These are phyloP conservation scores for Moricandia arvensis DNA, from an alignment of 345 rosid genomes.

Conservation along the genomic window DNA sequence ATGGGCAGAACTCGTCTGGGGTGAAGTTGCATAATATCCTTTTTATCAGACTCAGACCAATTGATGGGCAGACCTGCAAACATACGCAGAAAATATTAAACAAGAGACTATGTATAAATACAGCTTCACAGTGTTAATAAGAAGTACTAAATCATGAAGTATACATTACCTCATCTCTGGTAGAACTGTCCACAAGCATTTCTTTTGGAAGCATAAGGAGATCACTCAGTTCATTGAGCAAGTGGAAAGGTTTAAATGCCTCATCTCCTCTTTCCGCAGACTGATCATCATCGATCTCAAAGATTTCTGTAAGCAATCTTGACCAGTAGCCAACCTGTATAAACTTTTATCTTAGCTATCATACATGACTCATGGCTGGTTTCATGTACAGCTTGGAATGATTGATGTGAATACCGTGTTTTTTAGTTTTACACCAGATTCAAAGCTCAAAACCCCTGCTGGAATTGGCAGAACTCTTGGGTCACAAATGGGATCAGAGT, in stretches of 20 bases:
- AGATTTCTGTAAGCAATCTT: constrained; percentile 70
- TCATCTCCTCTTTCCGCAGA: constrained; percentile 41
- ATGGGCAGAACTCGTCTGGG: constrained; percentile 94
- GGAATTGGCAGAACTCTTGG: constrained; percentile 91
- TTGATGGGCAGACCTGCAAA: constrained; percentile 82
- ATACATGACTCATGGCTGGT: not conserved
- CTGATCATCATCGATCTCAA: constrained; percentile 57
- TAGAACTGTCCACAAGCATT: constrained; percentile 69
- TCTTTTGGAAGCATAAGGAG: constrained; percentile 98
- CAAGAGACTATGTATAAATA: not conserved
- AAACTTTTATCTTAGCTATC: constrained; percentile 10
- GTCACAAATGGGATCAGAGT: constrained; percentile 83
- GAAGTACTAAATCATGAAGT: constrained; percentile 7
- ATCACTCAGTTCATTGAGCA: constrained; percentile 82
- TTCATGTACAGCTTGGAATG: constrained; percentile 3
- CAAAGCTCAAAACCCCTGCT: constrained; percentile 95
- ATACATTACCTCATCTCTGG: constrained; percentile 65
- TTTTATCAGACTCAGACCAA: constrained; percentile 63
- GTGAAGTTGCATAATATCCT: constrained; percentile 91
- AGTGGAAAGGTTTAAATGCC: constrained; percentile 50
- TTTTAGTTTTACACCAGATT: constrained; percentile 94
- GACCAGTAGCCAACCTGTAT: constrained; percentile 91
- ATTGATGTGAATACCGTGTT: constrained; percentile 57
- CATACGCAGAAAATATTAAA: constrained; percentile 5
- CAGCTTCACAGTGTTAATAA: not conserved